Base-by-base conservation (phyloP, 495 filamentous ascomycete genomes). In the Podospora didyma region DNA sequence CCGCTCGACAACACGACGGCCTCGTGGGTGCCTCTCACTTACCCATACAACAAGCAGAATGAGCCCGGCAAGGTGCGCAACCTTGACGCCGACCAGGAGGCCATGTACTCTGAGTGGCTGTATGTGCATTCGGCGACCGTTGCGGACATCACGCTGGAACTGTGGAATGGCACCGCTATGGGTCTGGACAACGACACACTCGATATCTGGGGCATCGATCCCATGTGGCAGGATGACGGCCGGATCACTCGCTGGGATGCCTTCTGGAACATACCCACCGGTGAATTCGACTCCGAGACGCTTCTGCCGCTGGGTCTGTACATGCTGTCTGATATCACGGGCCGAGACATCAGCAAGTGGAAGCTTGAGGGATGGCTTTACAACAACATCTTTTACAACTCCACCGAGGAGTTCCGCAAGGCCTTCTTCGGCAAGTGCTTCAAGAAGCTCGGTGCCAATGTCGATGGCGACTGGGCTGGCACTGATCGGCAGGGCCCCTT, bases 331-430 rank as follows among this genome's bases (percentile, higher is more conserved):
- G 73, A 81, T 60, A 61, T 78, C 23, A 81, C 77, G 1, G 78
- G 78, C 6, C 70, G 78, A 17, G 72, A 81, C 48, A 64, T 65
- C 2, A 59, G 57, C 21, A 62, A 74, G 41, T 83, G 80, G 81
- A 67, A 62, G 28, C 51, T 79, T n/a, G 66, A 69, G 11, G 71
- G 72, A 45, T 79, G 75, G 69, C 71, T 76, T 16, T 83, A 80
- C 61, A 76, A 79, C 62, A 72, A 73, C 51, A 68, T 73, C 42
- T 69, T 81, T 44, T 84, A 82, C 58, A 59, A 67, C 31, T 67
- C 72, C 7, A 71, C 69, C 28, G 64, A 74, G 20, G 76, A 67
- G 2, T 81, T 83, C 59, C 64, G 75, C 11, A 49, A 52, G 2
- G 79, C 81, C 5, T 70, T 69, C 34, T 68, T 63, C 19, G 55